phyloP scores from a whole-genome alignment of 2,329 filamentous ascomycete species.

The Arthrocladium fulminans region DNA sequence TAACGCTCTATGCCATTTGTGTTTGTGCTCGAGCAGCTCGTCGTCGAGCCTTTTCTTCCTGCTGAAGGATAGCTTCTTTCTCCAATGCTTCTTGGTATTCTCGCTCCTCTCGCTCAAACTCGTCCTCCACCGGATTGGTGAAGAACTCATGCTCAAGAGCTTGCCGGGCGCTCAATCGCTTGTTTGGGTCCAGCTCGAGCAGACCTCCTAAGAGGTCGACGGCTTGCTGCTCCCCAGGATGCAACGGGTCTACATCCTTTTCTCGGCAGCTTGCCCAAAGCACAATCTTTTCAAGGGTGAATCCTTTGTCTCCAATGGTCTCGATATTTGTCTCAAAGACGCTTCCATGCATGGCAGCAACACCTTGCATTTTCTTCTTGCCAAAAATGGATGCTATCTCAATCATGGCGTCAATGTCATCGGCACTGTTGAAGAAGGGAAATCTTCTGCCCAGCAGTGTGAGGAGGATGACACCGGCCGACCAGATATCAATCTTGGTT shows the following conservation, averaged over 20 bases:
- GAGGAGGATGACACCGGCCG: slow-evolving; percentile 90
- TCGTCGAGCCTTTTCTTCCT: slow-evolving; percentile 5
- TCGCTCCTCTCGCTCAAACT: slow-evolving; percentile 19
- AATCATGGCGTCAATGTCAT: slow-evolving; percentile 94
- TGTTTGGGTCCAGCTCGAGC: slow-evolving; percentile 37
- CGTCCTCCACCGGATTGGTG: slow-evolving; percentile 28
- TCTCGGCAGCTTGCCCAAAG: slow-evolving; percentile 84
- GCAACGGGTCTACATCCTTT: slow-evolving; percentile 44
- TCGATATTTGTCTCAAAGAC: slow-evolving; percentile 90
- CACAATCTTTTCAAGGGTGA: slow-evolving; percentile 85
- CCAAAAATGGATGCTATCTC: slow-evolving; percentile 97
- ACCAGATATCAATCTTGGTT: slow-evolving; percentile 94
- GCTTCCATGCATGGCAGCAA: slow-evolving; percentile 76
- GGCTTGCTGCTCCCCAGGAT: slow-evolving; percentile 38
- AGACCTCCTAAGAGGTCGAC: slow-evolving; percentile 35
- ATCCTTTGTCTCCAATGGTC: slow-evolving; percentile 76
- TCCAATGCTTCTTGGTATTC: slow-evolving; percentile 1
- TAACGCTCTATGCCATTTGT: neutral
- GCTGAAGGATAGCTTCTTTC: neutral
- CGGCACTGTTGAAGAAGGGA: slow-evolving; percentile 97
- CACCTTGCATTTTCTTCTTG: slow-evolving; percentile 69
- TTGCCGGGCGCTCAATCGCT: slow-evolving; percentile 35
- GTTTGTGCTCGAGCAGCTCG: neutral
- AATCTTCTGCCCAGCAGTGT: slow-evolving; percentile 88
- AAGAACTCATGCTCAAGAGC: slow-evolving; percentile 40